Evolutionary conservation across 495 filamentous ascomycete genomes (phyloP), one percentile per base, ranked within the genome.

Genomic region (Parmelia sp.): DNA sequence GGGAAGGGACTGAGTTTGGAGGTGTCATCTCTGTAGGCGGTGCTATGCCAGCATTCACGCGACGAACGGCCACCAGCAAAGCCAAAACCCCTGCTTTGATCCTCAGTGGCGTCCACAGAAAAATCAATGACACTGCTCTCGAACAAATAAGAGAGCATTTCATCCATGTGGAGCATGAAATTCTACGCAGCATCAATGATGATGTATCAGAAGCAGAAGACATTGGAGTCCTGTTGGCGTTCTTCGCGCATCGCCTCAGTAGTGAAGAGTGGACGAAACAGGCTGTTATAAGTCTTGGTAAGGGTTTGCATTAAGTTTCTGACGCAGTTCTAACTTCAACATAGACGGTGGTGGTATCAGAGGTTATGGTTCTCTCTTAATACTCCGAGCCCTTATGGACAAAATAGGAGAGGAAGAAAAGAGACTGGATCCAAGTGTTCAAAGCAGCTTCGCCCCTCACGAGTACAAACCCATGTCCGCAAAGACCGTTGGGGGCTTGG

Each of bases 281-380:
- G 17, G 63, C 63, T 15, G 58, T 65, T 31, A 29, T 65, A 23
- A 60, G 57, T 31, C 44, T 60, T 36, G 63, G 63, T 65, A 55
- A 57, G 53, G 3, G 3, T 7, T 42, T 35, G 7, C 35, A 15
- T 42, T 4, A 25, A 4, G 0, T 56, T n/a, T 17, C 19, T 10
- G n/a, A 37, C 7, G 1, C 19, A 44, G 17, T 10, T 23, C 56
- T 65, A 36, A 59, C 35, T 17, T 21, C 8, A 31, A 19, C 21
- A 12, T 21, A 73, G 71, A 73, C 65, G 71, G 71, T 11, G 71
- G 71, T 23, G 71, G 71, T 31, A 68, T 73, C 37, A 36, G 71
- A 23, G 71, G 71, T 29, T 71, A 69, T 60, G 71, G 67, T 21
- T 64, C 57, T 39, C 66, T 73, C 11, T 44, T 73, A 4, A 73